Conservation (phyloP, 768 basidiomycete genomes). For the Saitozyma podzolica region DNA sequence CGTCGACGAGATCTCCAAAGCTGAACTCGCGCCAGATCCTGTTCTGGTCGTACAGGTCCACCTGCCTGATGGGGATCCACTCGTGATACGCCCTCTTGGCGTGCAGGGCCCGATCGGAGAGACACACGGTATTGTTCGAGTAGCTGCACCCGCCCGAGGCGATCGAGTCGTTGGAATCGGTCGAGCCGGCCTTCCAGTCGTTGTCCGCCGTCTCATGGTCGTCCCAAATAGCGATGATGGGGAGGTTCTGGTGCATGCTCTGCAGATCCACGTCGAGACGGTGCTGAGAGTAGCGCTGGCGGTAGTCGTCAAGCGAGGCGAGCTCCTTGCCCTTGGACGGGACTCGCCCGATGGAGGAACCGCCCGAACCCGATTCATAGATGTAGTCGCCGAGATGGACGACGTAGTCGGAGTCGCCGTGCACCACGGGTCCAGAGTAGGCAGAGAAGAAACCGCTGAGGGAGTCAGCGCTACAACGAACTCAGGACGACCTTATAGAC, state of each 20-base stretch:
- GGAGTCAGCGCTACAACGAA: slow-evolving; percentile 5
- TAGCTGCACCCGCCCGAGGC: slow-evolving; percentile 24
- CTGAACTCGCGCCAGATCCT: slow-evolving; percentile 68
- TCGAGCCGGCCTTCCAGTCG: slow-evolving; percentile 62
- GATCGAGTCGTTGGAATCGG: slow-evolving; percentile 61
- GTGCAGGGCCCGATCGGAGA: slow-evolving; percentile 63
- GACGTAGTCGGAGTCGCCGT: slow-evolving; percentile 61
- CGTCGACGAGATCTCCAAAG: slow-evolving; percentile 63
- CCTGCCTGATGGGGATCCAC: slow-evolving; percentile 57
- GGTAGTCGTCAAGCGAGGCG: slow-evolving; percentile 59
- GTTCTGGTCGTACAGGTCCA: slow-evolving; percentile 61
- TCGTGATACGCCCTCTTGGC: slow-evolving; percentile 56
- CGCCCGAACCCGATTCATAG: slow-evolving; percentile 46
- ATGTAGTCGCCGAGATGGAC: slow-evolving; percentile 61
- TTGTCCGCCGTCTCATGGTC: slow-evolving; percentile 59
- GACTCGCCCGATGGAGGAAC: slow-evolving; percentile 59
- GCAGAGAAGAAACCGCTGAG: slow-evolving; percentile 63
- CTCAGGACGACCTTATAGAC: neutral
- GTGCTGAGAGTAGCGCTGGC: slow-evolving; percentile 56
- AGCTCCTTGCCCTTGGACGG: slow-evolving; percentile 60
- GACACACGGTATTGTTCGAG: slow-evolving; percentile 58
- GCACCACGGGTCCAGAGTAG: slow-evolving; percentile 61
- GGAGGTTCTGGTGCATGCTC: slow-evolving; percentile 58
- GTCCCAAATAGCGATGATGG: slow-evolving; percentile 60
- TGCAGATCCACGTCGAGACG: slow-evolving; percentile 59